Percentiles rank a stretch among this genome's conserved stretches.
phyloP scores from a whole-genome alignment of 139 green algal species.

The Axilococcus clingmanii region DNA sequence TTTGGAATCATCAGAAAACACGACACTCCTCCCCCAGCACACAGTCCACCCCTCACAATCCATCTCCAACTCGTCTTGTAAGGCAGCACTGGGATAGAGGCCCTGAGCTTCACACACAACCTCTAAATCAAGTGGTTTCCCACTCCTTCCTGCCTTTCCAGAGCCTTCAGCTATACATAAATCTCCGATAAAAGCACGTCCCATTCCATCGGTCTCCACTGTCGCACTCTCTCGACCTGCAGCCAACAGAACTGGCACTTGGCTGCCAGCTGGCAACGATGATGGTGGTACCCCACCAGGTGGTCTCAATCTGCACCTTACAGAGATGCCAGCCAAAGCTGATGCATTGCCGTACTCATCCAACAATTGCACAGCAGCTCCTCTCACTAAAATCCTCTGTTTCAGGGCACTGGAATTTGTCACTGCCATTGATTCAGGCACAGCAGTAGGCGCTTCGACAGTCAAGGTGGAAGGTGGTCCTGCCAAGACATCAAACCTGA shows the following conservation, averaged over 20 bases:
- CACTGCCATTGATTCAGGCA: slow-evolving; percentile 18
- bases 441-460: slow-evolving; percentile 17
- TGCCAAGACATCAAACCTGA: slow-evolving; percentile 25
- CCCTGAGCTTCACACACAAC: slow-evolving; percentile 26
- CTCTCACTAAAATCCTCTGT: slow-evolving; percentile 27
- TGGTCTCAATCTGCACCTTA: slow-evolving; percentile 27
- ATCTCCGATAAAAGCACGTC: slow-evolving; percentile 39
- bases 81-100: slow-evolving; percentile 12
- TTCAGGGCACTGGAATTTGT: slow-evolving; percentile 25
- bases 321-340: slow-evolving; percentile 12
- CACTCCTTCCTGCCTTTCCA: slow-evolving; percentile 14
- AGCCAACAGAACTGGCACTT: slow-evolving; percentile 24
- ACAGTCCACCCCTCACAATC: slow-evolving; percentile 23
- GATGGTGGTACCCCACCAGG: background rate
- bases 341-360: slow-evolving; percentile 42
- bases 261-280: background rate
- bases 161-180: slow-evolving; percentile 34
- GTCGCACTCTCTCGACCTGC: background rate
- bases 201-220: slow-evolving; percentile 27
- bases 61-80: slow-evolving; percentile 14
- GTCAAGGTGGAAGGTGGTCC: slow-evolving; percentile 16
- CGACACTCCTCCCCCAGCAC: slow-evolving; percentile 34
- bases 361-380: slow-evolving; percentile 36
- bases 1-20: slow-evolving; percentile 55
- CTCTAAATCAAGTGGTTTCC: slow-evolving; percentile 18